Percentiles rank a stretch among this genome's conserved stretches.
Conservation (phyloP, 176 grass and related monocot genomes). For the Alopecurus myosuroides region DNA sequence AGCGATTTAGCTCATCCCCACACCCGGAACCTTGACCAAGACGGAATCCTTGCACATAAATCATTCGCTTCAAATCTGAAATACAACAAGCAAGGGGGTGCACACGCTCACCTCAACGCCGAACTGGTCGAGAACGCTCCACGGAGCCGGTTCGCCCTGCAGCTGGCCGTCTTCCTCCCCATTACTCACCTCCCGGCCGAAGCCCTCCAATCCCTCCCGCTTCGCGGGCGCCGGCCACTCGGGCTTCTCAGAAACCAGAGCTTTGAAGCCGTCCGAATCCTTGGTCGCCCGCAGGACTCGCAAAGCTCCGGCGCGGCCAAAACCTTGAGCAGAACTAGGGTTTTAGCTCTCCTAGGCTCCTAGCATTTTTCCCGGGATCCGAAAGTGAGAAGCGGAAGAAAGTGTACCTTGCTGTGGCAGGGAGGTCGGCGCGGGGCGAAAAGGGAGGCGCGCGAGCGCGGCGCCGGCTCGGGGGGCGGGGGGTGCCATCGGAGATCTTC, state of each 20-base stretch:
- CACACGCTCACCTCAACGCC: slow-evolving; percentile 31
- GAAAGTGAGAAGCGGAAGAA: neutral
- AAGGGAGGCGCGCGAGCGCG: slow-evolving; percentile 31
- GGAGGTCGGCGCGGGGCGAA: neutral
- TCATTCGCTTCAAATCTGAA: neutral
- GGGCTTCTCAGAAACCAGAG: slow-evolving; percentile 29
- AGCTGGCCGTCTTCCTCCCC: slow-evolving; percentile 15
- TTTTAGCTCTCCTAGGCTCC: slow-evolving; percentile 15
- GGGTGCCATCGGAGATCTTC: slow-evolving; percentile 14
- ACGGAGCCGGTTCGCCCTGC: slow-evolving; percentile 21
- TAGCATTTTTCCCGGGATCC: neutral
- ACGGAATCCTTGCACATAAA: neutral
- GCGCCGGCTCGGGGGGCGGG: neutral
- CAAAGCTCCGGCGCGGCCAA: slow-evolving; percentile 18
- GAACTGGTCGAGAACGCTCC: slow-evolving; percentile 34
- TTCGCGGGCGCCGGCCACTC: slow-evolving; percentile 7
- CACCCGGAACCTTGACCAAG: neutral
- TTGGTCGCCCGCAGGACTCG: slow-evolving; percentile 26
- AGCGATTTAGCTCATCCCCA: neutral
- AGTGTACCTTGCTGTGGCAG: slow-evolving; percentile 20
- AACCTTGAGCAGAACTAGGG: slow-evolving; percentile 37
- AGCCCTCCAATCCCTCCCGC: slow-evolving; percentile 18
- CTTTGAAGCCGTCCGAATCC: slow-evolving; percentile 15
- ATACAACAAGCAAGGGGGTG: neutral
- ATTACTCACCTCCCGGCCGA: neutral